A percentile compares a stretch with the other conserved stretches of the same genome.
Conservation (phyloP, 2,329 filamentous ascomycete species). For the Sclerotinia glacialis region DNA sequence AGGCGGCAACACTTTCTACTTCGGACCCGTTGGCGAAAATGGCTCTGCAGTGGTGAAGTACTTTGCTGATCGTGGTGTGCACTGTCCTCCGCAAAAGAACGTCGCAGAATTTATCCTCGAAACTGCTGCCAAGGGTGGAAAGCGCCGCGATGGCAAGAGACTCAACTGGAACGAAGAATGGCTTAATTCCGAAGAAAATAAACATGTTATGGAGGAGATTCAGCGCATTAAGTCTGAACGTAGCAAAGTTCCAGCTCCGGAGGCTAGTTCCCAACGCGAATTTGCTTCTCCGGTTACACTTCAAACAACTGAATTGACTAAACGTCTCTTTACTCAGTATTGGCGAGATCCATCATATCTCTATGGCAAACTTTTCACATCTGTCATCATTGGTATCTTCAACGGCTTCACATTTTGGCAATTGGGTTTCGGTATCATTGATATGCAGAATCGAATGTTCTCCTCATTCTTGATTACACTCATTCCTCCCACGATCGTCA, state of each 20-base stretch:
- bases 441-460: constrained; percentile 78
- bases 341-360: constrained; percentile 76
- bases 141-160: constrained; percentile 50
- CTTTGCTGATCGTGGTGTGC: constrained; percentile 62
- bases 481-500: constrained; percentile 65
- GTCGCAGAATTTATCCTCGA: constrained; percentile 66
- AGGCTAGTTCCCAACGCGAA: constrained; percentile 47
- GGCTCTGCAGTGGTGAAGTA: constrained; percentile 64
- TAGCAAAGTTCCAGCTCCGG: constrained; percentile 42
- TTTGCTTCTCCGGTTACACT: constrained; percentile 63
- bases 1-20: constrained; percentile 69
- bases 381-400: constrained; percentile 70
- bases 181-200: constrained; percentile 61
- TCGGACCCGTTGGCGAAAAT: constrained; percentile 67
- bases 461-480: constrained; percentile 64
- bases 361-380: constrained; percentile 72
- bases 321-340: constrained; percentile 68
- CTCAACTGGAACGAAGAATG: constrained; percentile 77
- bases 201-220: constrained; percentile 61
- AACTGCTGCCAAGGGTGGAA: constrained; percentile 55
- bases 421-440: constrained; percentile 60
- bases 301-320: constrained; percentile 65
- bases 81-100: constrained; percentile 65
- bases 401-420: constrained; percentile 78
- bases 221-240: constrained; percentile 43